phyloP scores from a whole-genome alignment of 768 basidiomycete genomes.

The Daedaleopsis nitida region DNA sequence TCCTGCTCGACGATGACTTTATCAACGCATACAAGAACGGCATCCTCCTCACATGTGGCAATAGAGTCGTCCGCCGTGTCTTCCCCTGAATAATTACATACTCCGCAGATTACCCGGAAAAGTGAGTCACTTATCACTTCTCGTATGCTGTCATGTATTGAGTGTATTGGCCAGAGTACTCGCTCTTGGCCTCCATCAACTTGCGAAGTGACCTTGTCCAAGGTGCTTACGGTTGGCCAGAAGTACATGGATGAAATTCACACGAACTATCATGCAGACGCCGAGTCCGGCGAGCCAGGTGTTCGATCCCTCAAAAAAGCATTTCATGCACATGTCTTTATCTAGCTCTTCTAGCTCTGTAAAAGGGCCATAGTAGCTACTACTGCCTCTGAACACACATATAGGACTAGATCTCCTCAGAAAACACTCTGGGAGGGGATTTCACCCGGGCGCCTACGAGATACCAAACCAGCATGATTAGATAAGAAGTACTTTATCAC shows the following conservation, averaged over 20 bases:
- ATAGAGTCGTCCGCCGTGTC: constrained; percentile 28
- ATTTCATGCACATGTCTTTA: too few relatives aligned
- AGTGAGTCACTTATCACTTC: constrained; percentile 24
- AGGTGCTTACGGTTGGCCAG: too few relatives aligned
- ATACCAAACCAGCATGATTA: too few relatives aligned
- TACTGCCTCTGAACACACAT: too few relatives aligned
- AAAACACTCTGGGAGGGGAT: too few relatives aligned
- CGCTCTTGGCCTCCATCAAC: constrained; percentile 38
- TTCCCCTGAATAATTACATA: constrained; percentile 32
- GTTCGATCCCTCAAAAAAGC: too few relatives aligned
- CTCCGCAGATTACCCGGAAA: constrained; percentile 39
- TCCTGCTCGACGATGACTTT: constrained; percentile 29
- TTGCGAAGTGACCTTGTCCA: constrained; percentile 43
- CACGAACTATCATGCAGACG: background rate
- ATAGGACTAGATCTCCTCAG: too few relatives aligned
- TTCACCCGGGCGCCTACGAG: too few relatives aligned
- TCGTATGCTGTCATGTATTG: background rate
- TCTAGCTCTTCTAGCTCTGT: too few relatives aligned
- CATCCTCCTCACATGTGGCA: constrained; percentile 27
- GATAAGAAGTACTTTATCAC: too few relatives aligned
- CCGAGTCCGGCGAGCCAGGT: background rate
- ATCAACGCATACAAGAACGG: constrained; percentile 30
- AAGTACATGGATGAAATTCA: too few relatives aligned
- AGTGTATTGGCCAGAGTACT: constrained; percentile 32
- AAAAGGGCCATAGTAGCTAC: too few relatives aligned